These are phyloP conservation scores for Coemansia sp. DNA, from an alignment of 192 early-diverging fungal genomes.

Conservation along the genomic window DNA sequence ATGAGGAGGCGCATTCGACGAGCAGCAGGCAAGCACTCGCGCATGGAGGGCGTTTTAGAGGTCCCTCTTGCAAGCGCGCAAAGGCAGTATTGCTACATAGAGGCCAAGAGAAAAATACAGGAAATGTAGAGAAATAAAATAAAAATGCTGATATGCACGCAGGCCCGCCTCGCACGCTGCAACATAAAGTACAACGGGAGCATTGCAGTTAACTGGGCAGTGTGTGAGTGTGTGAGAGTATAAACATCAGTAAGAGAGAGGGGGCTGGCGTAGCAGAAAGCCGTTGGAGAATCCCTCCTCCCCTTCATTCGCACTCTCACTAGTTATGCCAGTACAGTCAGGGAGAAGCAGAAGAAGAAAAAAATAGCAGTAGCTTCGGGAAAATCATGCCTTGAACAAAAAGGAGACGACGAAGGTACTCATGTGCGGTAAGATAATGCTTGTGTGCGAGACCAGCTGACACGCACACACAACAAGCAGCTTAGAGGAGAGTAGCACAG, in stretches of 20 bases:
- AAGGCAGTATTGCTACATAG: not conserved
- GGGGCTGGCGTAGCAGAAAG: not conserved
- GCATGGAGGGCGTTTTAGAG: not conserved
- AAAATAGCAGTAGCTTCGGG: not conserved
- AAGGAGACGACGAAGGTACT: not conserved
- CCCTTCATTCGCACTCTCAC: not conserved
- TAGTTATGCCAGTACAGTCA: conserved; percentile 19
- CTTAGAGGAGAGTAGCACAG: not conserved
- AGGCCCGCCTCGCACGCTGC: not conserved
- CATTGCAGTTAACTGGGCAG: not conserved
- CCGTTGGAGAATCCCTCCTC: not conserved
- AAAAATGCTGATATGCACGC: conserved; percentile 1
- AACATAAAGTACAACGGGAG: too few species aligned
- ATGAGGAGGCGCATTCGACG: not conserved
- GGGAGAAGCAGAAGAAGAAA: not conserved
- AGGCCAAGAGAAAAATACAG: not conserved
- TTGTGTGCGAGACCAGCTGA: not conserved
- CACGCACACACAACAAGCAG: not conserved
- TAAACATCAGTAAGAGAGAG: conserved; percentile 3
- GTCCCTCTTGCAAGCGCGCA: not conserved
- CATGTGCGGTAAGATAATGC: not conserved
- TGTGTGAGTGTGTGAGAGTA: not conserved
- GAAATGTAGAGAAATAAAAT: not conserved
- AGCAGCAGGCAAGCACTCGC: not conserved
- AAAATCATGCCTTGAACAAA: not conserved